Evolutionary conservation across 345 rosid species (phyloP), one percentile per base, ranked within the genome.

Genomic region (Lumnitzera racemosa): DNA sequence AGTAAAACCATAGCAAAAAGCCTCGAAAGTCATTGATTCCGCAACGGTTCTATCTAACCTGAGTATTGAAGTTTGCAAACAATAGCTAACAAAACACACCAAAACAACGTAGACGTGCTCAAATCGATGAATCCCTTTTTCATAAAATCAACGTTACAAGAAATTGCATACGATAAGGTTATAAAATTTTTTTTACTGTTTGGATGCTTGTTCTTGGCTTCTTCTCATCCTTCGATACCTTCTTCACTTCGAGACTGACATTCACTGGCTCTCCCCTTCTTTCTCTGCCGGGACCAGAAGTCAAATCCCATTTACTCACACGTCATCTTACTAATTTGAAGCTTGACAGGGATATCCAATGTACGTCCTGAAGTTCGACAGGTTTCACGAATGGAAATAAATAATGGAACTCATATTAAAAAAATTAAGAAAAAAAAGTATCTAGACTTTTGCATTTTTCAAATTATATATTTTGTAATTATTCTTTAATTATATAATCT

Each of bases 221-320:
- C 51, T 46, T 53, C 64, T 46, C 58, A 41, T 31, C 55, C 51
- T 59, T 23, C 57, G 56, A 55, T 36, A 29, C 70, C 56, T 27
- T 16, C 51, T 54, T 46, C 11, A 36, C 43, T 36, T 36, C 24
- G 51, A 4, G 46, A 3, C 59, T 16, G 31, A 12, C 20, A 13
- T 48, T 56, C 59, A 24, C 55, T 55, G 61, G 51, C 47, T 55
- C 41, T 20, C 63, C 56, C 58, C 54, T 49, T 55, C 41, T 52
- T 56, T 53, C 56, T 56, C 51, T 48, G 43, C 43, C 43, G 7
- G 43, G 7, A 36, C 24, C 63, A 69, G 71, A 61, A 56, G 68
- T 64, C 68, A 64, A 64, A 64, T 65, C 62, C 59, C 68, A 50
- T 57, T 11, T 52, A 53, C 57, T 62, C 43, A 25, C 58, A 51